These are phyloP conservation scores for Naganishia kalamii DNA, from an alignment of 768 basidiomycete genomes.

Conservation along the genomic window DNA sequence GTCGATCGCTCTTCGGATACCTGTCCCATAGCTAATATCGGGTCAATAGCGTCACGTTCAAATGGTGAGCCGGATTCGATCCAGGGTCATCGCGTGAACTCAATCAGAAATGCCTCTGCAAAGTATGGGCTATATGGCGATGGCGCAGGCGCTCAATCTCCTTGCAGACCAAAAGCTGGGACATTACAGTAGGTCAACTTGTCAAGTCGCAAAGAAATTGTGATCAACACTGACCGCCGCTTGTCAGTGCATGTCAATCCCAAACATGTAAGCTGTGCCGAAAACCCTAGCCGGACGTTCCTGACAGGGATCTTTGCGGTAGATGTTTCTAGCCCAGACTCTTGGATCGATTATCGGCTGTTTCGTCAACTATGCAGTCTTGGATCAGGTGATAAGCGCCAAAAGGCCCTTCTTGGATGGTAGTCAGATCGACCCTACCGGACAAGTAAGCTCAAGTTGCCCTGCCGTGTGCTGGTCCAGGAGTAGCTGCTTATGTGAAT, in stretches of 20 bases:
- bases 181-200: constrained; percentile 26
- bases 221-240: no score
- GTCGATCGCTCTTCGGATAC: constrained; percentile 10
- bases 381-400: constrained; percentile 39
- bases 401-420: constrained; percentile 45
- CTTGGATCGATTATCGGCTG: constrained; percentile 43
- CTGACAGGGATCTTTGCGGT: background rate
- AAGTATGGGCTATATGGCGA: constrained; percentile 39
- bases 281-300: constrained; percentile 4
- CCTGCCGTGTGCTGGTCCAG: no score
- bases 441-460: constrained; percentile 8
- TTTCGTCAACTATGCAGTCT: constrained; percentile 43
- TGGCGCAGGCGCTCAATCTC: constrained; percentile 44
- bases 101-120: background rate
- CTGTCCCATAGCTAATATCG: constrained; percentile 12
- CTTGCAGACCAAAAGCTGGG: constrained; percentile 45
- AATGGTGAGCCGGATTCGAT: constrained; percentile 27
- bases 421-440: constrained; percentile 39
- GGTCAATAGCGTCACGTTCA: constrained; percentile 39
- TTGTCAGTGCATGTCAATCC: constrained; percentile 20
- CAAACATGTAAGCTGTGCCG: constrained; percentile 11
- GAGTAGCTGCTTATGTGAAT: no score
- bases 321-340: constrained; percentile 46
- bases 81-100: background rate
- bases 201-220: background rate